A percentile compares a stretch with the other conserved stretches of the same genome.
These are phyloP conservation scores for Mycena sanguinolenta DNA, from an alignment of 768 basidiomycete species.

Conservation along the genomic window DNA sequence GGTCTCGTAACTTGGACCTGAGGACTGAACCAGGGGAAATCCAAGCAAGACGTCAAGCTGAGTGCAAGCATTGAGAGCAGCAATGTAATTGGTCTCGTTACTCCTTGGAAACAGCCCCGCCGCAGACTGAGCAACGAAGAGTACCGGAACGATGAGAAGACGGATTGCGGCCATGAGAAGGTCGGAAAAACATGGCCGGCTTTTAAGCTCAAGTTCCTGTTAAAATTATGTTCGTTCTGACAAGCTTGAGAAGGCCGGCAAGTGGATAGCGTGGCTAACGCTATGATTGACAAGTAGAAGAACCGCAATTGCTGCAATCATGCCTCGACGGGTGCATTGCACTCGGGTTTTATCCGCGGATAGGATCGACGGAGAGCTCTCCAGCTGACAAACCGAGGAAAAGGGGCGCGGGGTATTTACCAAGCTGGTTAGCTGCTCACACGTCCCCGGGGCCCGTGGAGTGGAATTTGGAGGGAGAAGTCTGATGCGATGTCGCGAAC, in stretches of 20 bases:
- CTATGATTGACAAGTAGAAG: neutral
- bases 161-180: conserved; percentile 7
- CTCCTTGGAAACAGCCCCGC: conserved; percentile 12
- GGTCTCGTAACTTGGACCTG: conserved; percentile 19
- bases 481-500: neutral
- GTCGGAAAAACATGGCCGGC: neutral
- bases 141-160: neutral
- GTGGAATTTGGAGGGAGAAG: neutral
- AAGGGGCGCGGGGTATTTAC: neutral
- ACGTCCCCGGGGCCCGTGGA: neutral
- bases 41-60: conserved; percentile 20
- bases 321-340: neutral
- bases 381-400: neutral
- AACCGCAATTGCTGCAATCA: too few species aligned
- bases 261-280: neutral
- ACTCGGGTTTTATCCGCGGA: neutral
- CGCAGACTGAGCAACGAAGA: neutral
- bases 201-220: conserved; percentile 7
- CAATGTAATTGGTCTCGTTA: conserved; percentile 10
- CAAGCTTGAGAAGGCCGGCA: conserved; percentile 17
- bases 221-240: neutral
- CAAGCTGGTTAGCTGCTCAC: neutral
- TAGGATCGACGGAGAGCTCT: neutral
- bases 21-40: conserved; percentile 24
- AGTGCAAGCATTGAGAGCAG: conserved; percentile 27